Base-by-base conservation (phyloP, 1,284 basidiomycete species). In the Prillingera fragicola region DNA sequence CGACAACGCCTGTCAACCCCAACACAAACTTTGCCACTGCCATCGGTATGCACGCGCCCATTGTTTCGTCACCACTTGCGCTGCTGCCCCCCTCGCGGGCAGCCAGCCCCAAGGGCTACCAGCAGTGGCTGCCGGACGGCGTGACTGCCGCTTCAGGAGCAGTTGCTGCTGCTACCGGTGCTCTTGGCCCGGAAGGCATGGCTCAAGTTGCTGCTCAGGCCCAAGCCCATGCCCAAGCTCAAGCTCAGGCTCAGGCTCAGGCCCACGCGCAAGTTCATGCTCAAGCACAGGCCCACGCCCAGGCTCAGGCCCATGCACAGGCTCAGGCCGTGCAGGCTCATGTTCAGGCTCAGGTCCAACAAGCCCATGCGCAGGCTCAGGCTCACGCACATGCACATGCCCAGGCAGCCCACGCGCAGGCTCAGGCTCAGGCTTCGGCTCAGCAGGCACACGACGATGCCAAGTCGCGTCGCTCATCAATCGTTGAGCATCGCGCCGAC, bases 51-150 rank as follows among this genome's bases (percentile, higher is more conserved):
- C 65, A 70, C 49, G 56, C 60, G n/a, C 67, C 67, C 0, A 51
- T 56, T 8, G 48, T 70, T 6, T 65, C 69, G 1, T 71, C 69
- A 0, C 67, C 66, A 1, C 52, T 68, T 5, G 62, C 64, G 0
- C 50, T 53, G 2, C 54, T 66, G 12, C 60, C 68, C 0, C 56
- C 65, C 1, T 66, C 69, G 1, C 55, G 63, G 2, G 50, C 61
- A 18, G 52, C 57, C 3, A 59, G 57, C 18, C 66, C 57, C 10
- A 48, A 51, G 14, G 28, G 32, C 7, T 60, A 57, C 35, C 21
- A 19, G 33, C 39, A 33, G 24, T 50, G 48, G 52, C 10, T 45
- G 15, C 38, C 48, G 13, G 45, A 50, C 10, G 42, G 44, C 26
- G 43, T 37, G 13, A 15, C 43, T 4, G 42, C 48, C 4, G 48